phyloP scores from a whole-genome alignment of 2,329 filamentous ascomycete genomes.

The Aspergillus sp. region DNA sequence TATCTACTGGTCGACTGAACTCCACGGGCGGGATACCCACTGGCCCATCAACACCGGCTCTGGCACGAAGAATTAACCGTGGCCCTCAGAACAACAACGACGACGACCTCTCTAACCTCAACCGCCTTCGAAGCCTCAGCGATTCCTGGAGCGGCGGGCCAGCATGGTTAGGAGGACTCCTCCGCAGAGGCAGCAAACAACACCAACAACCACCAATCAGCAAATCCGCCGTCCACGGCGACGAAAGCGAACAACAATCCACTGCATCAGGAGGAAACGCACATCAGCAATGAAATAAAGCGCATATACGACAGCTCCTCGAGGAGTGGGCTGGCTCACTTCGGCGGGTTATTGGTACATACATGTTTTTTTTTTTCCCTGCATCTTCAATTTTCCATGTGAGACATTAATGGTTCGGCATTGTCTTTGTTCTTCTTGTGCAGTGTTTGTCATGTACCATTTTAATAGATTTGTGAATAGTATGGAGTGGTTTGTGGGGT shows the following conservation, averaged over 20 bases:
- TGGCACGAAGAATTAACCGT: conserved; percentile 9
- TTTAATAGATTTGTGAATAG: neutral
- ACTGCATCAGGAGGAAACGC: neutral
- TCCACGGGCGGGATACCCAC: conserved; percentile 17
- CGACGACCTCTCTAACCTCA: conserved; percentile 12
- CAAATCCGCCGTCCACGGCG: neutral
- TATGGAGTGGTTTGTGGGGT: neutral
- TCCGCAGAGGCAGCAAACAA: conserved; percentile 16
- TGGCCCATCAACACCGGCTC: conserved; percentile 14
- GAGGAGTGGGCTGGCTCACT: neutral
- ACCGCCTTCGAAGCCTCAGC: conserved; percentile 30
- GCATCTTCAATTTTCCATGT: neutral
- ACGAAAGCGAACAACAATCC: neutral
- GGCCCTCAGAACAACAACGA: conserved; percentile 8
- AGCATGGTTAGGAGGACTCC: conserved; percentile 29
- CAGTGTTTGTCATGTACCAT: neutral
- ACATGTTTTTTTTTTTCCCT: neutral
- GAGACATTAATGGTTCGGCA: neutral
- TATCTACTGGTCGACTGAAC: conserved; percentile 22
- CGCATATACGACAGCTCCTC: neutral
- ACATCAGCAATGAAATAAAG: too few relatives aligned
- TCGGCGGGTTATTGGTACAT: neutral
- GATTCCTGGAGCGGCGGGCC: conserved; percentile 31
- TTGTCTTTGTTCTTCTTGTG: neutral
- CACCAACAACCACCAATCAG: neutral